Conservation (phyloP, 108 stramenopile genomes). For the Skeletonema grethae region DNA sequence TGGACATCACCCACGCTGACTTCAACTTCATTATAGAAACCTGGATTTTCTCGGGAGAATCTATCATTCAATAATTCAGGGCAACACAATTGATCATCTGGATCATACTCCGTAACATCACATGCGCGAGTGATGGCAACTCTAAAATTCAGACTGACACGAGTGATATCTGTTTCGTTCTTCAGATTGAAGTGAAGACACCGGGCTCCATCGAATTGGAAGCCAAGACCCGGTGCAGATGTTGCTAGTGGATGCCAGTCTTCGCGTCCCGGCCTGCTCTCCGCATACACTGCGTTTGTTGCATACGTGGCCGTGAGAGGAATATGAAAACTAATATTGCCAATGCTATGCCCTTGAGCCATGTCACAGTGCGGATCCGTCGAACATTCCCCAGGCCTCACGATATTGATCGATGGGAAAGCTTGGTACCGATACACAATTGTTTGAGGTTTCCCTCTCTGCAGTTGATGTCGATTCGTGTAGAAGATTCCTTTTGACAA, state of each 20-base stretch:
- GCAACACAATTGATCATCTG: conserved; percentile 52
- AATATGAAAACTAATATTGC: conserved; percentile 69
- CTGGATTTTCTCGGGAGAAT: conserved; percentile 48
- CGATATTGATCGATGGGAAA: conserved; percentile 70
- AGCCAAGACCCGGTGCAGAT: conserved; percentile 68
- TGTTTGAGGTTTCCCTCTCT: conserved; percentile 30
- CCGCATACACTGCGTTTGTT: conserved; percentile 66
- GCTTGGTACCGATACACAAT: conserved; percentile 75
- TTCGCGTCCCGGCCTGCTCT: conserved; percentile 72
- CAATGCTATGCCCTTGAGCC: conserved; percentile 61
- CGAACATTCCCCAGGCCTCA: conserved; percentile 67
- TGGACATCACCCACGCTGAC: conserved; percentile 54
- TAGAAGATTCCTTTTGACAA: conserved; percentile 57
- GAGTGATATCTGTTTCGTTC: conserved; percentile 68
- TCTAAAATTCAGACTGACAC: conserved; percentile 74
- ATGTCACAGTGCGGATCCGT: conserved; percentile 69
- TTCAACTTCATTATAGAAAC: conserved; percentile 71
- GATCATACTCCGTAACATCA: conserved; percentile 30
- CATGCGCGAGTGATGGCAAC: conserved; percentile 56
- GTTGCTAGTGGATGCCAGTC: conserved; percentile 70
- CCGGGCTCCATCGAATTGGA: conserved; percentile 72
- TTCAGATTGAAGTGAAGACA: conserved; percentile 71
- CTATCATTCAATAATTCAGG: conserved; percentile 54
- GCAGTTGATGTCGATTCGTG: conserved; percentile 45
- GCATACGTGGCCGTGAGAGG: conserved; percentile 70